These are phyloP conservation scores for Monosporascus ibericus DNA, from an alignment of 2,329 filamentous ascomycete species.

Conservation along the genomic window DNA sequence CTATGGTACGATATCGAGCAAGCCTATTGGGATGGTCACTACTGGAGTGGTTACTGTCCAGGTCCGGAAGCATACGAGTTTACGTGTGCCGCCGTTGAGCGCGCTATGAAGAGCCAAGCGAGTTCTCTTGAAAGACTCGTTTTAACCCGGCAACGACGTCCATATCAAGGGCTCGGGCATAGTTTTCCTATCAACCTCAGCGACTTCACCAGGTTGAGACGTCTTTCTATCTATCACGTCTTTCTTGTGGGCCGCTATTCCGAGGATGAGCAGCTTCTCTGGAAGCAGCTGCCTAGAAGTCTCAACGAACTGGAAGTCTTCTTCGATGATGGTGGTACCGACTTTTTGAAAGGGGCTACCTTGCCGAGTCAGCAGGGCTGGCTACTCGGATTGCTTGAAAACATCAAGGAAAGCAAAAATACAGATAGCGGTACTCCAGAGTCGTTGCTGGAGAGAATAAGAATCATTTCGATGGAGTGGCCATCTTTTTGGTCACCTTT, in stretches of 20 bases:
- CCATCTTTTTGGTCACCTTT: neutral
- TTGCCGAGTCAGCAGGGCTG: neutral
- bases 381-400: neutral
- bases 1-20: slow-evolving; percentile 4
- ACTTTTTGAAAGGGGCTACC: neutral
- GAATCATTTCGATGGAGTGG: neutral
- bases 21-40: neutral
- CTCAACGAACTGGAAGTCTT: slow-evolving; percentile 5
- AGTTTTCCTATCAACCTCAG: slow-evolving; percentile 1
- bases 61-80: neutral
- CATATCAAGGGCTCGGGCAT: neutral
- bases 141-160: neutral
- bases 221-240: slow-evolving; percentile 1
- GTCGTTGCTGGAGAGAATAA: neutral
- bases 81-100: neutral
- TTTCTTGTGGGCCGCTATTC: slow-evolving; percentile 1
- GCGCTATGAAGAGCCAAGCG: neutral
- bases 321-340: neutral
- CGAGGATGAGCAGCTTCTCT: neutral
- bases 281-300: slow-evolving; percentile 2
- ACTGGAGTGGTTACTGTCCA: too few species aligned
- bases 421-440: neutral
- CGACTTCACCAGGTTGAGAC: neutral
- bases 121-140: slow-evolving; percentile 2
- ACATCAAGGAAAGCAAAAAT: too few species aligned